Percentiles rank a stretch among this genome's conserved stretches.
Conservation (phyloP, 192 early-diverging fungal genomes). For the Podochytrium sp. region DNA sequence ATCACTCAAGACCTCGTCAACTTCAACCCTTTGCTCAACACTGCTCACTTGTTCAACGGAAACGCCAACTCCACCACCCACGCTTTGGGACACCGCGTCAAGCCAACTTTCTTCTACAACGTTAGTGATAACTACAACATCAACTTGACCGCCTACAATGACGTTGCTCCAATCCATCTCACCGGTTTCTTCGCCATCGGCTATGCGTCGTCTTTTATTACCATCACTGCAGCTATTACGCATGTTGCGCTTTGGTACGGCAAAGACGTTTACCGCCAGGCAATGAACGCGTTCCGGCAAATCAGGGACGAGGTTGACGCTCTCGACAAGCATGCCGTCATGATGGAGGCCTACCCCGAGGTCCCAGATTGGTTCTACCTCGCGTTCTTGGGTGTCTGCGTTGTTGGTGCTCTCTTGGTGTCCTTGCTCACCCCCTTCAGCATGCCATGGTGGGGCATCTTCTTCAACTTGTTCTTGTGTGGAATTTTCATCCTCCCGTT, state of each 20-base stretch:
- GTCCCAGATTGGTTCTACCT: constrained; percentile 28
- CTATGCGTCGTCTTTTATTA: constrained; percentile 45
- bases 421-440: constrained; percentile 31
- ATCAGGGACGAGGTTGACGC: not conserved
- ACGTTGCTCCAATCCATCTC: constrained; percentile 16
- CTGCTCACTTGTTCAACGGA: constrained; percentile 1
- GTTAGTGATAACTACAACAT: constrained; percentile 16
- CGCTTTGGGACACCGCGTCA: not conserved
- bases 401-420: not conserved
- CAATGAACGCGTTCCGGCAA: constrained; percentile 6
- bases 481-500: constrained; percentile 62
- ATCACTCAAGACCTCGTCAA: not conserved
- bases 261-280: constrained; percentile 6
- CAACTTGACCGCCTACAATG: constrained; percentile 33
- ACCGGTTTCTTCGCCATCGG: constrained; percentile 30
- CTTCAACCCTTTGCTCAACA: constrained; percentile 6
- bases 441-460: constrained; percentile 32
- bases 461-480: constrained; percentile 47
- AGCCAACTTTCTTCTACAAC: constrained; percentile 17
- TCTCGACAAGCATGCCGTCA: not conserved
- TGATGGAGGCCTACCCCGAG: constrained; percentile 36
- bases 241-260: constrained; percentile 60
- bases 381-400: constrained; percentile 5
- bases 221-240: constrained; percentile 55
- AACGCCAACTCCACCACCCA: not conserved